phyloP scores from a whole-genome alignment of 2,329 filamentous ascomycete species.

The Sphaerulina musiva region DNA sequence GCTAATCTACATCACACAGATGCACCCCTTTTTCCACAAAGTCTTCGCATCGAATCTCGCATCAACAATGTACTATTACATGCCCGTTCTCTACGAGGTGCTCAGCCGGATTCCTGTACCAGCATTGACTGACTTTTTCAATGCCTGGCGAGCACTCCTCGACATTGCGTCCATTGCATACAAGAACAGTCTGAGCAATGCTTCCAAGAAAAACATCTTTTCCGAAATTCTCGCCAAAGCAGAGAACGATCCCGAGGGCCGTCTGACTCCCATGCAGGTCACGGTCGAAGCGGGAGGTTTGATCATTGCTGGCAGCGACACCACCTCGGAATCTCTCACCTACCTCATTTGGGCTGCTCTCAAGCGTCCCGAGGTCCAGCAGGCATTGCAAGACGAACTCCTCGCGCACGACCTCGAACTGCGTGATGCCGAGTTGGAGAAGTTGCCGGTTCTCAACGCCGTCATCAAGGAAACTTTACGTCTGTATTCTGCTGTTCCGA shows the following conservation, averaged over 20 bases:
- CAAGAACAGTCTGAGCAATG: slow-evolving; percentile 2
- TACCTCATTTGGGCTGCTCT: slow-evolving; percentile 30
- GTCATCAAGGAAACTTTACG: slow-evolving; percentile 14
- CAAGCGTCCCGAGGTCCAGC: slow-evolving; percentile 18
- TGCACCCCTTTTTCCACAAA: slow-evolving; percentile 5
- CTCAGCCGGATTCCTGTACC: not conserved
- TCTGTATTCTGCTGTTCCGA: slow-evolving; percentile 29
- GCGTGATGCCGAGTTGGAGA: slow-evolving; percentile 21
- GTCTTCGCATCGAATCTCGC: not conserved
- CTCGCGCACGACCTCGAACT: slow-evolving; percentile 12
- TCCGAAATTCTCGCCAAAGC: not conserved
- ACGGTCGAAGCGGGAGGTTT: slow-evolving; percentile 26
- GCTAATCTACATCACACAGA: slow-evolving; percentile 8
- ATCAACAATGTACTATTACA: not conserved
- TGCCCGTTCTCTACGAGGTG: not conserved
- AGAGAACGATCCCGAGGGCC: not conserved
- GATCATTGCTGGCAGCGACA: slow-evolving; percentile 31
- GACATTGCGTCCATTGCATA: slow-evolving; percentile 2
- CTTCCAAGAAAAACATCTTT: not conserved
- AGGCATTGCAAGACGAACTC: slow-evolving; percentile 24
- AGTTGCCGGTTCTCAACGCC: slow-evolving; percentile 22
- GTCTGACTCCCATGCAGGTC: slow-evolving; percentile 14
- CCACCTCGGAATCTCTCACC: slow-evolving; percentile 28
- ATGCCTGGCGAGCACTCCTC: not conserved
- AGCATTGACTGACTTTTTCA: not conserved